A percentile compares a stretch with the other conserved stretches of the same genome.
Conservation (phyloP, 768 basidiomycete genomes). For the Lanmaoa rubissima region DNA sequence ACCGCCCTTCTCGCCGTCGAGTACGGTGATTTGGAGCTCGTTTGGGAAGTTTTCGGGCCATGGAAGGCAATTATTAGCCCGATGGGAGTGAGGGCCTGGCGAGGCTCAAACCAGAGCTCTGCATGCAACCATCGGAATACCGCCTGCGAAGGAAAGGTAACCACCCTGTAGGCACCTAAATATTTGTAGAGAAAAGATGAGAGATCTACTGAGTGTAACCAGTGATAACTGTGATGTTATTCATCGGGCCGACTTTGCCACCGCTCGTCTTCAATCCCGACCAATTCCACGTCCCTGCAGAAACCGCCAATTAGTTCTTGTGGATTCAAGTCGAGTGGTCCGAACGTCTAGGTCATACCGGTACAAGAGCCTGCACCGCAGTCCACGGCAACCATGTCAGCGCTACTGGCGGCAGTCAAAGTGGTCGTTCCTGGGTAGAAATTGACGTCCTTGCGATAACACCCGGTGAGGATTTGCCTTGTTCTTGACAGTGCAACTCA, state of each 20-base stretch:
- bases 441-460: slow-evolving; percentile 41
- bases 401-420: slow-evolving; percentile 43
- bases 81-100: no score
- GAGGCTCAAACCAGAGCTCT: not conserved
- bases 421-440: slow-evolving; percentile 44
- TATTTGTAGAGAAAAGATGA: no score
- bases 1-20: not conserved
- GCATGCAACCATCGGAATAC: not conserved
- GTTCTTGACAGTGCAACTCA: slow-evolving; percentile 24
- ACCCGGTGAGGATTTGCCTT: not conserved
- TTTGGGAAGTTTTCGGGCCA: not conserved
- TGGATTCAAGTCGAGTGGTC: not conserved
- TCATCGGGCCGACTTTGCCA: slow-evolving; percentile 38
- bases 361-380: slow-evolving; percentile 53
- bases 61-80: not conserved
- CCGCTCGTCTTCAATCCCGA: slow-evolving; percentile 43
- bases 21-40: not conserved
- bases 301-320: not conserved
- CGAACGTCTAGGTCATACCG: slow-evolving; percentile 30
- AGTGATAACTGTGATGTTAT: slow-evolving; percentile 37
- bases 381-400: slow-evolving; percentile 53
- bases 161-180: not conserved
- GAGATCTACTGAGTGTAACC: slow-evolving; percentile 31
- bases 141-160: not conserved
- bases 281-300: slow-evolving; percentile 45